Percentiles rank a stretch among this genome's conserved stretches.
phyloP scores from a whole-genome alignment of 179 eudicot genomes.

The Sideroxylon spinosum region DNA sequence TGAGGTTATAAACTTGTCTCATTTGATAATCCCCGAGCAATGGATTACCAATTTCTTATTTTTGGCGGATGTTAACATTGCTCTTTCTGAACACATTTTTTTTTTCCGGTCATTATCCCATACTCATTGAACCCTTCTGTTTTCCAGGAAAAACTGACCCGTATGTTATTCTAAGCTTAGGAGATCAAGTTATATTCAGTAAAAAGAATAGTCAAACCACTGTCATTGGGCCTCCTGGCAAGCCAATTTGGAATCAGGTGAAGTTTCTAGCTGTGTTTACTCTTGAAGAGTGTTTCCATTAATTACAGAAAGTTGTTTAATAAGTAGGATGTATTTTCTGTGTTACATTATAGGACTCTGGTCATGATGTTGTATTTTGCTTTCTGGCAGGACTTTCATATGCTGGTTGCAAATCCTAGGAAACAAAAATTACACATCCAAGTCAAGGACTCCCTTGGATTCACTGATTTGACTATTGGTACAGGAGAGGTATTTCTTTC shows the following conservation, averaged over 20 bases:
- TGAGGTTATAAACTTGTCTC: constrained; percentile 6
- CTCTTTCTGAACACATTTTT: neutral
- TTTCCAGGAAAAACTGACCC: constrained; percentile 92
- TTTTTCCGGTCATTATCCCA: neutral
- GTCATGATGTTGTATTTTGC: neutral
- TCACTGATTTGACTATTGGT: constrained; percentile 68
- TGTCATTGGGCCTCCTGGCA: constrained; percentile 92
- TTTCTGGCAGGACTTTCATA: constrained; percentile 66
- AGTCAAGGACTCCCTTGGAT: constrained; percentile 83
- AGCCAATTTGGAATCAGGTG: constrained; percentile 99
- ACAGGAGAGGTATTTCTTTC: constrained; percentile 62
- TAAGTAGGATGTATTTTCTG: neutral
- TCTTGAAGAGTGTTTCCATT: neutral
- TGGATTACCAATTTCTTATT: neutral
- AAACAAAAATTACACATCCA: constrained; percentile 66
- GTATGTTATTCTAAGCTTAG: constrained; percentile 71
- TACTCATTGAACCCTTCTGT: neutral
- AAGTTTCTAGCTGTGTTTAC: constrained; percentile 13
- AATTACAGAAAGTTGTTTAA: neutral
- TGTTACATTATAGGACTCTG: neutral
- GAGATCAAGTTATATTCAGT: constrained; percentile 86
- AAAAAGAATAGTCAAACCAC: constrained; percentile 97
- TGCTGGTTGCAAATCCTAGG: constrained; percentile 81
- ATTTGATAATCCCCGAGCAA: neutral
- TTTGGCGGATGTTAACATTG: neutral